Evolutionary conservation across 768 basidiomycete genomes (phyloP), one percentile per base, ranked within the genome.

Genomic region (Cystofilobasidium capitatum): DNA sequence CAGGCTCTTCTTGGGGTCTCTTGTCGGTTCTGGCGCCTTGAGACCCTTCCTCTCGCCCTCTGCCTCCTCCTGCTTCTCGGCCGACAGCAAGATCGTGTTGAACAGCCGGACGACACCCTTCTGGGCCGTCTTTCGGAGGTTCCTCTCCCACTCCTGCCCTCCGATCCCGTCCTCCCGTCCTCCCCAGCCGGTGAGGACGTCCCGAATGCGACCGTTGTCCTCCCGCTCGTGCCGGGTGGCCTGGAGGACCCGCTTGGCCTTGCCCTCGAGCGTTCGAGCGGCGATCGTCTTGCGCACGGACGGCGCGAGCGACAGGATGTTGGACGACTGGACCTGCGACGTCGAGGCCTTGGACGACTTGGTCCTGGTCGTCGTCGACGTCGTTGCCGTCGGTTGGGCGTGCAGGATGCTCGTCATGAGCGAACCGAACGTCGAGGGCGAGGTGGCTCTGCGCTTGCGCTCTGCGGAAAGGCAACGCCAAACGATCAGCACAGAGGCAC

Each of bases 21-120:
- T 61, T 63, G 40, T 71, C 64, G 57, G 72, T 71, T 69, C 61
- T 9, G 68, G 68, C 24, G 68, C 68, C 26, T 35, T 57, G 35
- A 69, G 62, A 13, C 51, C 39, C 39, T 69, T 69, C 6, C 31
- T 2, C n/a, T 54, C 47, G 29, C 62, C 58, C 22, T 62, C 69
- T n/a, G 69, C 71, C 16, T 71, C 70, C 64, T 75, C 76, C 36
- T 73, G 64, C 37, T 71, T 71, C 31, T 71, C 71, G 10, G 77
- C 74, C 3, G 75, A 74, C 29, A 72, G 71, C 20, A 77, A 70
- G 64, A 78, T 78, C 24, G 77, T 77, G 71, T 78, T 78, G 74
- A 78, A 78, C 26, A 78, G 74, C 33, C 77, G 77, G 74, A 78
- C 75, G 26, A 78, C 77, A 71, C 77, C 77, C 42, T 75, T 65